Evolutionary conservation across 2,329 filamentous ascomycete genomes (phyloP).

Genomic region (Lasiodiplodia citricola): DNA sequence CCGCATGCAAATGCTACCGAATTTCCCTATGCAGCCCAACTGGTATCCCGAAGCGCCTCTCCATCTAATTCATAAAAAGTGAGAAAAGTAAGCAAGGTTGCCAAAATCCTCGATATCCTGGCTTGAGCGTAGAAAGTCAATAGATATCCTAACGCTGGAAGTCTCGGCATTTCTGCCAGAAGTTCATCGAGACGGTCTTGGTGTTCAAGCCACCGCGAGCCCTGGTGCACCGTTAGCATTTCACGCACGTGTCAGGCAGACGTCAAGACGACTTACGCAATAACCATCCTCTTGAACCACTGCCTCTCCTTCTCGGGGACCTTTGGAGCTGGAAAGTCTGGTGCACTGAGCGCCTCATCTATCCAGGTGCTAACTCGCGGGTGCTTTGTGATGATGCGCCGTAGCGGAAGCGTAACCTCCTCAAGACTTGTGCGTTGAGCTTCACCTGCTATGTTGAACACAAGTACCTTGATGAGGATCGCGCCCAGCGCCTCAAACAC

Average conservation of each 20-base stretch:
- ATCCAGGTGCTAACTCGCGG: constrained; percentile 16
- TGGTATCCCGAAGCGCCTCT: constrained; percentile 18
- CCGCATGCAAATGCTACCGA: constrained; percentile 18
- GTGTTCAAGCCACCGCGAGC: constrained; percentile 24
- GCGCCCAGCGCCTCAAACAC: constrained; percentile 19
- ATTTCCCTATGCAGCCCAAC: constrained; percentile 9
- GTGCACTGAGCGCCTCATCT: constrained; percentile 5
- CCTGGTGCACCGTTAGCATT: constrained; percentile 11
- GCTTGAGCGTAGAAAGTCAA: neutral
- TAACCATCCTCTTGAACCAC: constrained; percentile 24
- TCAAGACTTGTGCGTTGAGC: constrained; percentile 21
- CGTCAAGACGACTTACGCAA: constrained; percentile 16
- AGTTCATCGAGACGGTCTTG: constrained; percentile 11
- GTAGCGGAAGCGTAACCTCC: constrained; percentile 16
- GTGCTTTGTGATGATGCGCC: constrained; percentile 13
- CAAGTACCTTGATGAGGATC: constrained; percentile 5
- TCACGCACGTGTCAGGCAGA: neutral
- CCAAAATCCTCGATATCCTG: neutral
- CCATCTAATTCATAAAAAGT: constrained; percentile 8
- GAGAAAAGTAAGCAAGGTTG: neutral
- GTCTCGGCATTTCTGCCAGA: constrained; percentile 25
- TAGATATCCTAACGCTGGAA: neutral
- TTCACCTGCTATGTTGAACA: constrained; percentile 23
- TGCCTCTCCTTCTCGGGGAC: constrained; percentile 24
- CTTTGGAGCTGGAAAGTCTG: constrained; percentile 23